Conservation (phyloP, 2,329 filamentous ascomycete genomes). For the Apiospora sp. region DNA sequence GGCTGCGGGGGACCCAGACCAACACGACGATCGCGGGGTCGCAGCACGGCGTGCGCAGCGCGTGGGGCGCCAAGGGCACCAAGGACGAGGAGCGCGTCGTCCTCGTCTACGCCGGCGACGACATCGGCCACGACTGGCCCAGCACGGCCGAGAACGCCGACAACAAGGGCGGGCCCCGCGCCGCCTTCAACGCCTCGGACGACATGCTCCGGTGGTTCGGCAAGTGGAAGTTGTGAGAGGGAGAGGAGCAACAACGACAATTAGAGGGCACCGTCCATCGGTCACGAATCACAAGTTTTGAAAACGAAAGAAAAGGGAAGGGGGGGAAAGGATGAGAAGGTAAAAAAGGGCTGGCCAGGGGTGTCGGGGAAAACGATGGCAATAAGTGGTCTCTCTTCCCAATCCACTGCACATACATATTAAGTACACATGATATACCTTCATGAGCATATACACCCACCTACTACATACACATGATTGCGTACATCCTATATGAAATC, state of each 20-base stretch:
- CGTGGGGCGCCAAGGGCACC: not conserved
- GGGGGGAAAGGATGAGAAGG: too few relatives aligned
- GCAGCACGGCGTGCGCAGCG: slow-evolving; percentile 20
- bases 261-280: too few relatives aligned
- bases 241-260: not conserved
- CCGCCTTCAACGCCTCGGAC: slow-evolving; percentile 26
- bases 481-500: too few relatives aligned
- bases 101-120: slow-evolving; percentile 28
- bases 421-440: too few relatives aligned
- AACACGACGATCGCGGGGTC: slow-evolving; percentile 22
- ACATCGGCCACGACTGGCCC: slow-evolving; percentile 29
- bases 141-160: slow-evolving; percentile 23
- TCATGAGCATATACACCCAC: too few relatives aligned
- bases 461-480: too few relatives aligned
- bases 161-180: slow-evolving; percentile 21
- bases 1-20: slow-evolving; percentile 20
- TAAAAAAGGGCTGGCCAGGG: too few relatives aligned
- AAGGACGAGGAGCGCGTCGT: slow-evolving; percentile 22
- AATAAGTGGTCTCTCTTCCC: too few relatives aligned
- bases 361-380: too few relatives aligned
- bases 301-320: too few relatives aligned
- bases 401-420: too few relatives aligned
- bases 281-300: too few relatives aligned
- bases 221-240: not conserved
- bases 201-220: slow-evolving; percentile 27